Conservation (phyloP, 331 rosid species). For the Pyracantha coccinea region DNA sequence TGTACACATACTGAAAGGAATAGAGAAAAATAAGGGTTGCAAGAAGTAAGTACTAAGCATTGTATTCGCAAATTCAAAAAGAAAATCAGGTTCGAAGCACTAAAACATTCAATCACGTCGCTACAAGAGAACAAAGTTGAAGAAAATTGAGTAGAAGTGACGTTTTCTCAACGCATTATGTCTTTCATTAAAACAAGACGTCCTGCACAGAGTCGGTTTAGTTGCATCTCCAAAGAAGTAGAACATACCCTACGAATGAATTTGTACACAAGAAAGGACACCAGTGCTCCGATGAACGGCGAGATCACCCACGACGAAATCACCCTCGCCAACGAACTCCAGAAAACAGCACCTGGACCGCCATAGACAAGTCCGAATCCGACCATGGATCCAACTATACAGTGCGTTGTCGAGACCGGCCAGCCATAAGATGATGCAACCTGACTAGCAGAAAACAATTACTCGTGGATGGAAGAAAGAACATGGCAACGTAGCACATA, state of each 20-base stretch:
- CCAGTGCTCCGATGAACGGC: conserved; percentile 83
- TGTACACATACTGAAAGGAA: conserved; percentile 68
- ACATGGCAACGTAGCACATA: not conserved
- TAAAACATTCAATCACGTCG: not conserved
- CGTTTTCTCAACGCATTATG: not conserved
- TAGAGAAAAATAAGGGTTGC: not conserved
- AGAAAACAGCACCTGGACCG: conserved; percentile 87
- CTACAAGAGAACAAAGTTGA: not conserved
- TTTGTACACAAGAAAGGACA: conserved; percentile 84
- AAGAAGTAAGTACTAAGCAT: not conserved
- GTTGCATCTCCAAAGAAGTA: conserved; percentile 9
- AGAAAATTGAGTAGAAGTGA: not conserved
- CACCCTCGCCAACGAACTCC: conserved; percentile 94
- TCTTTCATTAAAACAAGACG: not conserved
- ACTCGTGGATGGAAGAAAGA: not conserved
- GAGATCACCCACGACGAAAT: conserved; percentile 89
- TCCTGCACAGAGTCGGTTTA: not conserved
- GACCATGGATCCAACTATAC: conserved; percentile 98
- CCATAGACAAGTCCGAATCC: conserved; percentile 90
- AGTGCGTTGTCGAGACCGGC: conserved; percentile 97
- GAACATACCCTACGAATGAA: conserved; percentile 84
- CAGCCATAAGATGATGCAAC: conserved; percentile 84
- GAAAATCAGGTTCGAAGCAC: not conserved
- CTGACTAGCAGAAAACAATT: conserved; percentile 33
- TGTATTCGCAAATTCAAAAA: not conserved